Percentiles rank a stretch among this genome's conserved stretches.
These are phyloP conservation scores for Pseudopithomyces maydicus DNA, from an alignment of 2,329 filamentous ascomycete species.

Conservation along the genomic window DNA sequence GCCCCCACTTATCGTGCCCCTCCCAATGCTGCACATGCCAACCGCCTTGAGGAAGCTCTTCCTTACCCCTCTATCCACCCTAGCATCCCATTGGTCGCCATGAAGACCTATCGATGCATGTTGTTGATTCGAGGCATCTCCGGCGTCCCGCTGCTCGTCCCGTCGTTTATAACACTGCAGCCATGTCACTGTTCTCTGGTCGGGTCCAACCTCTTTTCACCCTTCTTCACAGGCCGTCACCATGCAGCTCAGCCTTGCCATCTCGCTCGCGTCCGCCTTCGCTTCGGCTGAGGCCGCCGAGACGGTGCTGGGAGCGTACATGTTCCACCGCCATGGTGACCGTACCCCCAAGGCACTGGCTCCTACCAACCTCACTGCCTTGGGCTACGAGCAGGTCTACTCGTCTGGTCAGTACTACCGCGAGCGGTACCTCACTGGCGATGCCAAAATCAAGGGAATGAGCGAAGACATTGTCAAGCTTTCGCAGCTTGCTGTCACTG, in stretches of 20 bases:
- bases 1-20: constrained; percentile 29
- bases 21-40: constrained; percentile 24
- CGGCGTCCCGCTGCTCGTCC: background rate
- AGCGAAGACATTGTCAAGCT: constrained; percentile 68
- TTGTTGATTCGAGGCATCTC: constrained; percentile 2
- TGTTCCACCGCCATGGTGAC: constrained; percentile 91
- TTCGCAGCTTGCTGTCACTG: constrained; percentile 72
- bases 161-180: background rate
- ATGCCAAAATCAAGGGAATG: constrained; percentile 69
- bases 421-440: constrained; percentile 71
- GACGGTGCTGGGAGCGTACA: constrained; percentile 78
- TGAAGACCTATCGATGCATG: background rate
- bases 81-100: constrained; percentile 15
- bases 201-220: background rate
- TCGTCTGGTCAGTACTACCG: constrained; percentile 77
- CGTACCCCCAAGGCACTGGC: constrained; percentile 77
- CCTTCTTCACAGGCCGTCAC: constrained; percentile 12
- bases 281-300: constrained; percentile 54
- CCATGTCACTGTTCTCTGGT: background rate
- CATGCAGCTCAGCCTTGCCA: constrained; percentile 32
- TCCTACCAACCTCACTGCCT: constrained; percentile 74
- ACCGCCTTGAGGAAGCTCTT: constrained; percentile 15
- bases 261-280: constrained; percentile 33
- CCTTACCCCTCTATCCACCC: constrained; percentile 11
- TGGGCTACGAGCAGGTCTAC: constrained; percentile 79